Base-by-base conservation (phyloP, 1,284 basidiomycete species). In the Cryptococcus amylolentus region DNA sequence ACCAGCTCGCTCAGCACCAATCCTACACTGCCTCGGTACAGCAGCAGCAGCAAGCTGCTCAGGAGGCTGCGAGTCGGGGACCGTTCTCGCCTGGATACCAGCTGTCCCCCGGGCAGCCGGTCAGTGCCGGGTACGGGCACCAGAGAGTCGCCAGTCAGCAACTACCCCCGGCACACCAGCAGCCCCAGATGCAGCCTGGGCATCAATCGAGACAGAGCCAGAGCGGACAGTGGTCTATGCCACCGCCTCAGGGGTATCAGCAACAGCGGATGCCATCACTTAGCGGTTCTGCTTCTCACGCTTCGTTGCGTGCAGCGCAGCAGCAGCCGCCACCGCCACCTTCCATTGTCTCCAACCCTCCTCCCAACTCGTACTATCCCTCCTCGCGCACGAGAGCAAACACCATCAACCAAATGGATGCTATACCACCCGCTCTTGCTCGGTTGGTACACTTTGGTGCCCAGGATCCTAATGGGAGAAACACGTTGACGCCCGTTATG, bases 1-100 rank as follows among this genome's bases (percentile, higher is more conserved):
- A 96, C 64, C 94, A 95, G 70, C 82, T 96, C 46, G 87, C 86
- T 2, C 91, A 95, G 73, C 95, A 98, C 70, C 94, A 98, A 77
- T 88, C 86, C 18, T 93, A 91, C 74, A 93, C 88, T 6, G 88
- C 90, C 3, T 90, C 91, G 60, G 78, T 73, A 26, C 74, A 78
- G 45, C 54, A 49, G 23, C 45, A 46, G 27, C 23, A 26, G 45
- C 18, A 46, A 12, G 45, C 45, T 46, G 57, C 54, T 4, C 66
- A 62, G 31, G 63, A 56, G 16, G 65, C 61, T 1, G 57, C 64
- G 5, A 61, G 64, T 14, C 72, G 58, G 23, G 66, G 63, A 12
- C 71, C 72, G 8, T 74, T 71, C 60, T 63, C 64, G 5, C 62
- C 67, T 3, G 64, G 62, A 3, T 73, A 72, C 57, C 69, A 72